These are phyloP conservation scores for Aureobasidium leucospermi DNA, from an alignment of 2,329 filamentous ascomycete species.

Conservation along the genomic window DNA sequence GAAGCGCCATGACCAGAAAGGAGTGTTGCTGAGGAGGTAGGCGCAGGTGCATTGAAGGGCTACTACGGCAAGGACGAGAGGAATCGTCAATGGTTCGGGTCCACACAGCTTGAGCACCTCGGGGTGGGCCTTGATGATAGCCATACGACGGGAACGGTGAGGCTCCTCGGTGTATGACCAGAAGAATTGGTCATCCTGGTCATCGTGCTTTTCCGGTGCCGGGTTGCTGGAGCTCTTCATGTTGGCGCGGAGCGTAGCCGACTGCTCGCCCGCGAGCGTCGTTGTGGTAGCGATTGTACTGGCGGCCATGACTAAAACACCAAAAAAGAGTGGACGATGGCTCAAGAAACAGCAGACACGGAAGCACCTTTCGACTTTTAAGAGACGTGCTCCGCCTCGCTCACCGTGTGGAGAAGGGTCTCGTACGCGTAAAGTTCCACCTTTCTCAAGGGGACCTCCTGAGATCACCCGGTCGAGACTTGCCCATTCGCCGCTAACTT, in stretches of 20 bases:
- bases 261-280: constrained; percentile 7
- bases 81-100: constrained; percentile 92
- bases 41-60: constrained; percentile 71
- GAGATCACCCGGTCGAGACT: constrained; percentile 7
- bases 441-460: neutral
- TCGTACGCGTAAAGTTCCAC: constrained; percentile 7
- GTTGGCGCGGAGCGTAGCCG: constrained; percentile 7
- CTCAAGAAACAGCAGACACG: neutral
- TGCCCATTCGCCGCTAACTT: neutral
- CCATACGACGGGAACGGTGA: constrained; percentile 79
- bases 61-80: constrained; percentile 78
- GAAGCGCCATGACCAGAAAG: constrained; percentile 78
- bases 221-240: constrained; percentile 17
- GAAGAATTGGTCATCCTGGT: constrained; percentile 63
- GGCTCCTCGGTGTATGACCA: constrained; percentile 99
- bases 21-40: constrained; percentile 65
- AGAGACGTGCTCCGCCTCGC: constrained; percentile 6
- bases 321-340: neutral
- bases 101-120: constrained; percentile 98
- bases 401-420: neutral
- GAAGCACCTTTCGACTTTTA: constrained; percentile 6
- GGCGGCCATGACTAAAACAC: neutral
- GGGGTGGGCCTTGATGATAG: constrained; percentile 96
- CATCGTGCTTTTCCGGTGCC: neutral
- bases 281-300: constrained; percentile 4